phyloP scores from a whole-genome alignment of 257 asterid genomes.

The Fraxinus anomala region DNA sequence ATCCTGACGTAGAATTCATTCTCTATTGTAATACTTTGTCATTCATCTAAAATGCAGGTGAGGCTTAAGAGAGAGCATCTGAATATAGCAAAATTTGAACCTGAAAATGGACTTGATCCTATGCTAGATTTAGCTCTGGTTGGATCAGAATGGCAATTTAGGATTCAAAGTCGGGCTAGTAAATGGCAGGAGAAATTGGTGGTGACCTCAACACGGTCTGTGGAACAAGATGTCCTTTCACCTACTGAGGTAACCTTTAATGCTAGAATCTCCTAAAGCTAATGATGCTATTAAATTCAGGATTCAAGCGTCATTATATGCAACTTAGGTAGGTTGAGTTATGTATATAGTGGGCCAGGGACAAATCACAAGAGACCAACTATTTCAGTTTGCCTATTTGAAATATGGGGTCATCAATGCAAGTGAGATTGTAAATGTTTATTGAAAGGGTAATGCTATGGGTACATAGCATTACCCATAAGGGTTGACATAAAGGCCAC shows the following conservation, averaged over 20 bases:
- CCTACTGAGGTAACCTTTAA: conserved; percentile 73
- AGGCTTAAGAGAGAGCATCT: conserved; percentile 96
- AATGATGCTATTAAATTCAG: conserved; percentile 10
- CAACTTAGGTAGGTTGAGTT: neutral
- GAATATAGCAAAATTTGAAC: conserved; percentile 94
- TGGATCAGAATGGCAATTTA: conserved; percentile 99
- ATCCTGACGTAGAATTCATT: conserved; percentile 24
- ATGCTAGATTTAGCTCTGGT: conserved; percentile 85
- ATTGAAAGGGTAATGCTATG: neutral
- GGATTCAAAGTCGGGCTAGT: conserved; percentile 97
- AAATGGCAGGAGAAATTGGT: conserved; percentile 97
- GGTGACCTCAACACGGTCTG: conserved; percentile 93
- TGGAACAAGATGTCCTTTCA: conserved; percentile 91
- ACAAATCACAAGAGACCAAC: neutral
- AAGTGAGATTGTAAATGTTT: neutral
- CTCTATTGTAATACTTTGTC: conserved; percentile 12
- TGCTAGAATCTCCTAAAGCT: conserved; percentile 13
- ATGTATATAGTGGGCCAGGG: neutral
- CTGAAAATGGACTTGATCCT: conserved; percentile 97
- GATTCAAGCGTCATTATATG: neutral
- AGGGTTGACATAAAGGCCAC: no score
- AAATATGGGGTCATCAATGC: neutral
- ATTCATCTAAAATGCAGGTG: conserved; percentile 52
- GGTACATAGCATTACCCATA: no score
- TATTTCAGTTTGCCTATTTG: neutral